A percentile compares a stretch with the other conserved stretches of the same genome.
Conservation (phyloP, 2,329 filamentous ascomycete genomes). For the Penicillium psychrosexuale region DNA sequence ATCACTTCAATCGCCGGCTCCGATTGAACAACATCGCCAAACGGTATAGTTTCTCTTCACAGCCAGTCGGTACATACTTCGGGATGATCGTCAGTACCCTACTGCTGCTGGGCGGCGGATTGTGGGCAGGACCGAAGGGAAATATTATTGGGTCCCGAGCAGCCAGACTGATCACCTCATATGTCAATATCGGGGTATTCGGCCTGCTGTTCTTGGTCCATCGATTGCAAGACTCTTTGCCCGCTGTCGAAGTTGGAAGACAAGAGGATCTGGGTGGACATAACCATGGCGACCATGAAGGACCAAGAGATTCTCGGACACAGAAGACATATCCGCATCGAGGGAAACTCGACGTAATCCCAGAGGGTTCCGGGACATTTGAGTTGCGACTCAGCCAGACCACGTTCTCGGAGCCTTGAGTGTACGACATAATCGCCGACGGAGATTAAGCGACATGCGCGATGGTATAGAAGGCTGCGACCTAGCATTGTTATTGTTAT, state of each 20-base stretch:
- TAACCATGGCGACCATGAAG: background rate
- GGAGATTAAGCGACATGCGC: background rate
- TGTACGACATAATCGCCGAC: background rate
- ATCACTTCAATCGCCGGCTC: constrained; percentile 52
- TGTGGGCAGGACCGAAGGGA: constrained; percentile 63
- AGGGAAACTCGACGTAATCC: background rate
- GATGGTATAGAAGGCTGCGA: background rate
- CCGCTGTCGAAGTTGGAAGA: constrained; percentile 2
- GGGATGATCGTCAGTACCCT: constrained; percentile 54
- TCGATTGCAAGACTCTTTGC: constrained; percentile 32
- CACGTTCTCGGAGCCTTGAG: background rate
- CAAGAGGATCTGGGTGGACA: background rate
- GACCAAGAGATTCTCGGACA: background rate
- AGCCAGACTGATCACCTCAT: constrained; percentile 59
- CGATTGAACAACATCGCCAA: constrained; percentile 40
- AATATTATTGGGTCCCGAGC: constrained; percentile 54
- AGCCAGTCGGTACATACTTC: constrained; percentile 64
- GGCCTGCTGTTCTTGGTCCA: constrained; percentile 54
- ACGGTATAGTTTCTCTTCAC: constrained; percentile 52
- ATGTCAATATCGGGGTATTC: constrained; percentile 62
- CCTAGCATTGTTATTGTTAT: background rate
- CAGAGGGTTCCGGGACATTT: background rate
- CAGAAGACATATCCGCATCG: background rate
- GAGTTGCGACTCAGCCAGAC: constrained; percentile 4
- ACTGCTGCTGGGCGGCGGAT: constrained; percentile 68